A percentile compares a stretch with the other conserved stretches of the same genome.
Evolutionary conservation across 805 yeast genomes (phyloP).

Genomic region (Candida dajiaensis): DNA sequence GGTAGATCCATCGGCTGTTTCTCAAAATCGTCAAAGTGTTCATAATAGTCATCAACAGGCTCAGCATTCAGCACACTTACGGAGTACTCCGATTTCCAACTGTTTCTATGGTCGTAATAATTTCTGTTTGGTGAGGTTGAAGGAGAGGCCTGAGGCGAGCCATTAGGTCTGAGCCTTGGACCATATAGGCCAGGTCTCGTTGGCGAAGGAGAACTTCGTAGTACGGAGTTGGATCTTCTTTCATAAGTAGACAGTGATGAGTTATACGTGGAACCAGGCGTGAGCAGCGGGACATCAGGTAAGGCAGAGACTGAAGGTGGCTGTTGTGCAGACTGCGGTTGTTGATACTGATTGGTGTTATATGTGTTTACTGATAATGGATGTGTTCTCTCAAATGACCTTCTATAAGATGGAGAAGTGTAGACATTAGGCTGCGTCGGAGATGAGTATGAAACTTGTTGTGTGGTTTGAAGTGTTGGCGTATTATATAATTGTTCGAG

Average conservation of each 20-base stretch:
- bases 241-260: not conserved
- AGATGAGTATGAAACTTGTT: not conserved
- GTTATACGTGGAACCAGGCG: constrained; percentile 7
- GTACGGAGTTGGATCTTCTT: not conserved
- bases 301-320: constrained; percentile 10
- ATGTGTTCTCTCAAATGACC: constrained; percentile 7
- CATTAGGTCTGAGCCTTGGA: constrained; percentile 17
- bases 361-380: constrained; percentile 5
- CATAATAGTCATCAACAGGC: not conserved
- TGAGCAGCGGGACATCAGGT: constrained; percentile 19
- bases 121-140: constrained; percentile 21
- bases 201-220: constrained; percentile 16
- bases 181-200: constrained; percentile 15
- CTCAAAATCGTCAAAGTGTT: not conserved
- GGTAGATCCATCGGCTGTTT: not conserved
- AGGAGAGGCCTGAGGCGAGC: constrained; percentile 11
- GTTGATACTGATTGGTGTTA: not conserved
- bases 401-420: constrained; percentile 3
- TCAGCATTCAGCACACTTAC: constrained; percentile 9
- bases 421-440: not conserved
- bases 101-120: constrained; percentile 23
- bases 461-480: not conserved
- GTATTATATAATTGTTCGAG: not conserved
- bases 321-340: not conserved
- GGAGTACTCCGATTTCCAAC: constrained; percentile 24